Evolutionary conservation across 1,284 basidiomycete genomes (phyloP).

Genomic region (Cryptococcus jaspeensis): DNA sequence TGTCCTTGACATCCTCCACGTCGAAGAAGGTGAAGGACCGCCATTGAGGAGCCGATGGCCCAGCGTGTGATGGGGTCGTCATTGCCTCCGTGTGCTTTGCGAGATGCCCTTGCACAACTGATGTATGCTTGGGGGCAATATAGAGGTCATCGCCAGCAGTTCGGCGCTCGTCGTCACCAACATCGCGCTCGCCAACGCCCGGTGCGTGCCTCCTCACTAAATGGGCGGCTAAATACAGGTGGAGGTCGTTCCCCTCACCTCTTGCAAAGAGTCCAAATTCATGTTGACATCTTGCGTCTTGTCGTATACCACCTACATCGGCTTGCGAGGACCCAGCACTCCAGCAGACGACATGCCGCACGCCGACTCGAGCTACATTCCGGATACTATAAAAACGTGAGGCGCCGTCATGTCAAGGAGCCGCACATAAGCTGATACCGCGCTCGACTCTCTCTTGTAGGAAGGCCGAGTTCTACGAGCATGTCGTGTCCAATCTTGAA

Average conservation of each 20-base stretch:
- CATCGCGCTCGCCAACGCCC: conserved; percentile 7
- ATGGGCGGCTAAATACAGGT: conserved; percentile 9
- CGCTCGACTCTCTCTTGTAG: conserved; percentile 19
- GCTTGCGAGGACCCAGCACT: not conserved
- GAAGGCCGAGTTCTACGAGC: conserved; percentile 72
- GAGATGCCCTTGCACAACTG: not conserved
- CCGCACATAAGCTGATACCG: not conserved
- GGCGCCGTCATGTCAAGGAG: conserved; percentile 5
- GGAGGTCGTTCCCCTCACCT: conserved; percentile 9
- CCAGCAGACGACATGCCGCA: conserved; percentile 64
- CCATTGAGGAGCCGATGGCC: conserved; percentile 54
- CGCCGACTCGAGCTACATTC: conserved; percentile 74
- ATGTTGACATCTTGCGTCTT: not conserved
- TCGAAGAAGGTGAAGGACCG: conserved; percentile 66
- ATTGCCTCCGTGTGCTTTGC: not conserved
- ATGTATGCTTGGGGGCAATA: not conserved
- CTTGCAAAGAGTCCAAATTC: not conserved
- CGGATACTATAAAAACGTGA: conserved; percentile 61
- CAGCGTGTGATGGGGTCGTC: conserved; percentile 6
- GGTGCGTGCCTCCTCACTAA: conserved; percentile 1
- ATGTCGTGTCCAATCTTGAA: conserved; percentile 65
- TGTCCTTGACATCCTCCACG: conserved; percentile 67
- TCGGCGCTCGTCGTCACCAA: not conserved
- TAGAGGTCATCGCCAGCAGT: not conserved
- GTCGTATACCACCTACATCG: not conserved